phyloP scores from a whole-genome alignment of 116 monocot species.

The Cymodocea nodosa region DNA sequence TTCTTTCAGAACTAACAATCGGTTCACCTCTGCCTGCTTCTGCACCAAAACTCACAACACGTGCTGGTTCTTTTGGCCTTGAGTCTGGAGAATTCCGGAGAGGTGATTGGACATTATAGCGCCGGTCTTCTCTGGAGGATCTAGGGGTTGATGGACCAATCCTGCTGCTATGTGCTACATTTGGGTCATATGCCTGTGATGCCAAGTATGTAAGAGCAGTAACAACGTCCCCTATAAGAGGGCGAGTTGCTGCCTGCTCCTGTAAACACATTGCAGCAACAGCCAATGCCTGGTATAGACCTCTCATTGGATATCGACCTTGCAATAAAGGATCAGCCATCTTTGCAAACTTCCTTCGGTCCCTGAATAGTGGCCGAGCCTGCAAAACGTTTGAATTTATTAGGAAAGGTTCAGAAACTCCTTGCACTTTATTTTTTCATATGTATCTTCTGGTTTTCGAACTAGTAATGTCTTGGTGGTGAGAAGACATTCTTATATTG shows the following conservation, averaged over 20 bases:
- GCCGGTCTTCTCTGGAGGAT: slow-evolving; percentile 25
- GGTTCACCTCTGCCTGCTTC: slow-evolving; percentile 24
- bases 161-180: slow-evolving; percentile 22
- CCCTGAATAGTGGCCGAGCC: slow-evolving; percentile 80
- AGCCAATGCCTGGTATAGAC: slow-evolving; percentile 72
- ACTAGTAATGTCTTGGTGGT: too few relatives aligned
- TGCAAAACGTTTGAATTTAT: slow-evolving; percentile 10
- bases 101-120: slow-evolving; percentile 24
- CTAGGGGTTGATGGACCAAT: slow-evolving; percentile 38
- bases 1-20: slow-evolving; percentile 40
- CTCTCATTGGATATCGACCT: slow-evolving; percentile 64
- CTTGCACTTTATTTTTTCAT: too few relatives aligned
- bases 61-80: slow-evolving; percentile 18
- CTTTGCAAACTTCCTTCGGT: slow-evolving; percentile 58
- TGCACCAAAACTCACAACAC: slow-evolving; percentile 22
- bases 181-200: slow-evolving; percentile 65
- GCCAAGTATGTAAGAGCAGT: slow-evolving; percentile 68
- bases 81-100: slow-evolving; percentile 40
- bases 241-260: slow-evolving; percentile 75
- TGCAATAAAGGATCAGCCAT: slow-evolving; percentile 76
- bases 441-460: too few relatives aligned
- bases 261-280: slow-evolving; percentile 87
- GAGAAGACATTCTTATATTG: too few relatives aligned
- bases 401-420: not conserved
- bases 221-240: slow-evolving; percentile 72